Evolutionary conservation across 495 filamentous ascomycete species (phyloP), one percentile per base, ranked within the genome.

Genomic region (Rostrohypoxylon terebratum): DNA sequence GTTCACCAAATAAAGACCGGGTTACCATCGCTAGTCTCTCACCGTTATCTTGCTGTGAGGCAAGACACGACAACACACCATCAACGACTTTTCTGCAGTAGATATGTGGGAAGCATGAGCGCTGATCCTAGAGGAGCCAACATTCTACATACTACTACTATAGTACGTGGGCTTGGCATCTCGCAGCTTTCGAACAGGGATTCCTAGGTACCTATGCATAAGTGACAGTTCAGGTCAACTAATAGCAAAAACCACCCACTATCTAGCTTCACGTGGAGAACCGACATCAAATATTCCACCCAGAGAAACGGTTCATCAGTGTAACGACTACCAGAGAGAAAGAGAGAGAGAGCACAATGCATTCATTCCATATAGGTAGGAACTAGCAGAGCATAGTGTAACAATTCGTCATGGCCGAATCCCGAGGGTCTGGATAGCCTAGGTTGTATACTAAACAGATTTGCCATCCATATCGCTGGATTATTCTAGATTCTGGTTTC

Each of bases 341-440:
- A 63, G 20, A 25, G 53, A n/a, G n/a, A n/a, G n/a, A n/a, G n/a
- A n/a, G 21, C 54, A 58, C 44, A 40, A 65, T 68, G 55, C 60
- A 69, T 61, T 62, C 51, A 34, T 20, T 65, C 54, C 25, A 59
- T 69, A 73, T 57, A 58, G 60, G 68, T 57, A 28, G 59, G 45
- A 51, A 51, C 47, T 55, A 45, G 55, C 47, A 57, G 16, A 68
- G 1, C 38, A 47, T 68, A 48, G 69, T 59, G 54, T 42, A 63
- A 68, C 38, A 55, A 63, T 28, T 60, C 36, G 36, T 64, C 16
- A 48, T 33, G 33, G 44, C 58, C 55, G 40, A 47, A 53, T 55
- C 71, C 71, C 66, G 71, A 73, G 55, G 13, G 40, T 66, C 55
- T 73, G 66, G 71, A 53, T 73, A 69, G 57, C 45, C 64, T 51